Conservation (phyloP, 1,284 basidiomycete species). For the Cutaneotrichosporon cutaneum region DNA sequence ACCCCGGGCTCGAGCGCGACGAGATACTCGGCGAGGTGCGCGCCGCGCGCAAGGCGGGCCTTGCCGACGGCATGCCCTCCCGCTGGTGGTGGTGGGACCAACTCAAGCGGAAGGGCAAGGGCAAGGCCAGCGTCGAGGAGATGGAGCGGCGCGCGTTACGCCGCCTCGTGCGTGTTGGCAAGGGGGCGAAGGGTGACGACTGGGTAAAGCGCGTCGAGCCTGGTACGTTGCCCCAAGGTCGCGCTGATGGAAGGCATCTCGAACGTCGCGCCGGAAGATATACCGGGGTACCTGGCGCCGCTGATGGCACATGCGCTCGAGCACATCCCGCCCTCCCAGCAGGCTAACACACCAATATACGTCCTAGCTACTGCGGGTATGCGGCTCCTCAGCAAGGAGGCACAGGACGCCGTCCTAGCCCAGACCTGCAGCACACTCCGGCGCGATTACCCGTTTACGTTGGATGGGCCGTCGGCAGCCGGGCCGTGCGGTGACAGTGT, state of each 20-base stretch:
- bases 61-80: constrained; percentile 10
- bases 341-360: constrained; percentile 83
- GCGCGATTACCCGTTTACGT: constrained; percentile 59
- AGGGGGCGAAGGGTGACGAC: constrained; percentile 76
- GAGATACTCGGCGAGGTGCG: constrained; percentile 48
- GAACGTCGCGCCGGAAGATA: constrained; percentile 66
- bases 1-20: constrained; percentile 62
- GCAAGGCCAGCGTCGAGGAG: constrained; percentile 40
- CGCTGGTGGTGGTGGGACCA: constrained; percentile 41
- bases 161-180: constrained; percentile 79
- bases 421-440: constrained; percentile 76
- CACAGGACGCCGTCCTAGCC: constrained; percentile 70
- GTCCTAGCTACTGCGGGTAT: constrained; percentile 96
- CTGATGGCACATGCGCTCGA: constrained; percentile 78
- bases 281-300: constrained; percentile 74
- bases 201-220: constrained; percentile 94
- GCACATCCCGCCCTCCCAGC: constrained; percentile 80
- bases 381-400: constrained; percentile 72
- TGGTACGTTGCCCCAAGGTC: constrained; percentile 59
- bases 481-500: constrained; percentile 87
- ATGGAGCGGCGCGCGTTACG: constrained; percentile 48
- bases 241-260: constrained; percentile 69
- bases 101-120: constrained; percentile 37
- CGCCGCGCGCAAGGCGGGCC: constrained; percentile 21
- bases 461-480: constrained; percentile 56